Evolutionary conservation across 2,329 filamentous ascomycete species (phyloP), one percentile per base, ranked within the genome.

Genomic region (Cryphonectria nitschkei): DNA sequence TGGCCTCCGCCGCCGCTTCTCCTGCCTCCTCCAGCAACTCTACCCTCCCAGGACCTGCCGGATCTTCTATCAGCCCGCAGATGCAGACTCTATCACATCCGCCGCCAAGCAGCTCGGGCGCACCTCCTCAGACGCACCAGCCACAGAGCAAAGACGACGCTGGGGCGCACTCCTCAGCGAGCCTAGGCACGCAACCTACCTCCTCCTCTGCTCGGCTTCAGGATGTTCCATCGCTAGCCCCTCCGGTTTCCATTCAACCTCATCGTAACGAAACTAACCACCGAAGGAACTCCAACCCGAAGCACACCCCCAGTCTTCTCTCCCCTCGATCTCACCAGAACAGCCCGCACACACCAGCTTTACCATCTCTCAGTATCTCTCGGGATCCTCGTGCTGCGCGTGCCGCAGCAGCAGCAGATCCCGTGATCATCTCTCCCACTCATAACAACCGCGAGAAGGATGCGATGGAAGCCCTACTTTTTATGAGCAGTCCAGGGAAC

Each of bases 401-500:
- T 19, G 80, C 80, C 19, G 80, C 80, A 32, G 81, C 81, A 63
- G 79, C 80, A 63, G 79, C 80, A 29, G 86, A 88, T 68, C 84
- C 87, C 9, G 87, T 90, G 22, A 81, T 92, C 5, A 89, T 90
- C 72, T 92, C 91, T 41, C 90, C 90, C 0, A 90, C 90, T 69
- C 90, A 93, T 73, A 89, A 89, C 32, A 82, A 88, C 11, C 88
- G 92, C 67, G 93, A 96, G 77, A 92, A 94, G 76, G 93, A 95
- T 76, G 93, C 93, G 7, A 89, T 95, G 63, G 93, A 95, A 77
- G 92, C 92, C 0, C 81, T 96, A 34, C 83, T 95, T 37, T 94
- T 95, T 77, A 92, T 96, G 89, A 94, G 92, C 76, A 93, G 91
- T 73, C 92, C 92, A 0, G 90, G 90, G 22, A 92, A 93, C 79